These are phyloP conservation scores for Candida maesae DNA, from an alignment of 805 yeast species.

Conservation along the genomic window DNA sequence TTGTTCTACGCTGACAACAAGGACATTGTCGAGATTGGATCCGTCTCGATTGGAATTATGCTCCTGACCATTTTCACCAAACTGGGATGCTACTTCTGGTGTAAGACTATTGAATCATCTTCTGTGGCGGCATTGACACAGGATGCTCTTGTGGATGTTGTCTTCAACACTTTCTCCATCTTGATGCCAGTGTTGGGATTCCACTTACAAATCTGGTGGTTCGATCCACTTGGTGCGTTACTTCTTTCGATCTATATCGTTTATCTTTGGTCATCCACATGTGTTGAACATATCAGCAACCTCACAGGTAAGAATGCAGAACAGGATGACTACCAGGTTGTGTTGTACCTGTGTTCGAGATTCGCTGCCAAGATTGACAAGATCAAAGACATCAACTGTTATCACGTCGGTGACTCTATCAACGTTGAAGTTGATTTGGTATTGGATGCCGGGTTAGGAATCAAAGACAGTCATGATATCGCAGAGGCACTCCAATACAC, in stretches of 20 bases:
- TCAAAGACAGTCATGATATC: conserved; percentile 72
- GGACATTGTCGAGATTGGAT: conserved; percentile 44
- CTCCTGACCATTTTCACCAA: conserved; percentile 56
- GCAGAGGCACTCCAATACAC: conserved; percentile 83
- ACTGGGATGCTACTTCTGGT: conserved; percentile 59
- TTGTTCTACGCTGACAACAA: conserved; percentile 37
- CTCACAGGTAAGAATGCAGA: conserved; percentile 72
- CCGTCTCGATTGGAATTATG: conserved; percentile 58
- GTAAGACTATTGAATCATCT: conserved; percentile 54
- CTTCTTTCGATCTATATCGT: conserved; percentile 59
- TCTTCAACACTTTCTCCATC: conserved; percentile 68
- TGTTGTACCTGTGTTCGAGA: conserved; percentile 62
- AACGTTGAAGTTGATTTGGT: conserved; percentile 76
- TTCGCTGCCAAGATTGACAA: conserved; percentile 64
- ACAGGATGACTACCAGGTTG: conserved; percentile 57
- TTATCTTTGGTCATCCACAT: conserved; percentile 57
- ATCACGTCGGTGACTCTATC: conserved; percentile 74
- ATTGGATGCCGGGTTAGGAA: conserved; percentile 43
- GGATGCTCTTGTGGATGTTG: conserved; percentile 75
- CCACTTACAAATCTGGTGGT: conserved; percentile 55
- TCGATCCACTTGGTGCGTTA: conserved; percentile 73
- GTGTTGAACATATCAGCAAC: conserved; percentile 69
- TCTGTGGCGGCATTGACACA: conserved; percentile 78
- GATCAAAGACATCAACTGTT: conserved; percentile 64
- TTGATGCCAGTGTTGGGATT: conserved; percentile 65